phyloP scores from a whole-genome alignment of 2,329 filamentous ascomycete species.

The Cladophialophora immunda region DNA sequence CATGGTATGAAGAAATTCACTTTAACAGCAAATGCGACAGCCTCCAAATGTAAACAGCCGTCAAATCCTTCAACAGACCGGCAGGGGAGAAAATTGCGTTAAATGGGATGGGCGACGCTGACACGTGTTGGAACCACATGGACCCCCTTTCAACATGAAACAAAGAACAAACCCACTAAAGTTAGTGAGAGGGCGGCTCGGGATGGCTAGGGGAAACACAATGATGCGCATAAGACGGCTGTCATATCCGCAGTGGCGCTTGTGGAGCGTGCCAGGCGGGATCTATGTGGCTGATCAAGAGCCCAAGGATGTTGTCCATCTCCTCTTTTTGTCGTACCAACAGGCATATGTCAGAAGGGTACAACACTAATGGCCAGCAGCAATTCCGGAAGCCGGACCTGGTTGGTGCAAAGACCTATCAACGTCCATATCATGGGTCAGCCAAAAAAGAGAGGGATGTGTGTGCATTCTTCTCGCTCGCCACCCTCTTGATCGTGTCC shows the following conservation, averaged over 20 bases:
- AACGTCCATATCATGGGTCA: not conserved
- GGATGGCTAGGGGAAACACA: not conserved
- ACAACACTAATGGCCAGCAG: not conserved
- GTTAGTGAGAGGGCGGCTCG: not conserved
- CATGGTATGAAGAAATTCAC: not conserved
- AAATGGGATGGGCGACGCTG: not conserved
- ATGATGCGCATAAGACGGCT: constrained; percentile 7
- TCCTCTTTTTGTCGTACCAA: not conserved
- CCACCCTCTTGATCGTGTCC: not conserved
- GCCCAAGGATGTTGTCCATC: not conserved
- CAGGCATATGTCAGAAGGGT: not conserved
- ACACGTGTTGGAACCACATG: not conserved
- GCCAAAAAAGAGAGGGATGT: not conserved
- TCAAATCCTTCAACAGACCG: not conserved
- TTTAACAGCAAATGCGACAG: not conserved
- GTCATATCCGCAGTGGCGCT: constrained; percentile 20
- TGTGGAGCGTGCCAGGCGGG: not conserved
- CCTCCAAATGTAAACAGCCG: not conserved
- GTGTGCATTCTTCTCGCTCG: not conserved
- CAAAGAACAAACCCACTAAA: not conserved
- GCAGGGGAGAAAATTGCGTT: not conserved
- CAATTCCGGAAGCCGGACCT: not conserved
- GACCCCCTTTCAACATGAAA: not conserved
- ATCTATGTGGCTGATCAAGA: not conserved
- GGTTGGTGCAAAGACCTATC: not conserved